A percentile compares a stretch with the other conserved stretches of the same genome.
These are phyloP conservation scores for Stylosanthes scabra DNA, from an alignment of 331 rosid genomes.

Conservation along the genomic window DNA sequence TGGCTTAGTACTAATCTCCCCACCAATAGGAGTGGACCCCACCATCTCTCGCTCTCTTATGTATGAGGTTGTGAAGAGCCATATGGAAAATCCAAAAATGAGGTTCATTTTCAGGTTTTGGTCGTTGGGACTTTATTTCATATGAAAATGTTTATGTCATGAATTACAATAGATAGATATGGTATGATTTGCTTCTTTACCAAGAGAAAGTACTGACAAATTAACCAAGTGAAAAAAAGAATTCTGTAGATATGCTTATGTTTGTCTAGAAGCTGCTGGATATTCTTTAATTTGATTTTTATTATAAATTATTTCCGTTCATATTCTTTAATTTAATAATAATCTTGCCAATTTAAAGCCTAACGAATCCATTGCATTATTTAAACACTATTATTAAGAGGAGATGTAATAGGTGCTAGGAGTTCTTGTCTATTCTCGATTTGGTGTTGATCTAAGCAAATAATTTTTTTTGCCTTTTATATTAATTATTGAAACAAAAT, in stretches of 20 bases:
- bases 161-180: neutral
- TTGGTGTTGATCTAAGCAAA: too few relatives aligned
- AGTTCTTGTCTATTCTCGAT: too few relatives aligned
- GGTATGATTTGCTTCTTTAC: slow-evolving; percentile 23
- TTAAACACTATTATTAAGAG: neutral
- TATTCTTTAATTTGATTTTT: slow-evolving; percentile 5
- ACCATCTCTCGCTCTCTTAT: neutral
- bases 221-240: slow-evolving; percentile 11
- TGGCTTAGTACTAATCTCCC: slow-evolving; percentile 18
- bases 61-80: slow-evolving; percentile 20
- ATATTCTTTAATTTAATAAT: too few relatives aligned
- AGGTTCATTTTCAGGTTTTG: slow-evolving; percentile 30
- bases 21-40: slow-evolving; percentile 37
- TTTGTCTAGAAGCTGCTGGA: neutral
- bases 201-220: slow-evolving; percentile 24
- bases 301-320: slow-evolving; percentile 2
- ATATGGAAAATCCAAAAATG: slow-evolving; percentile 33
- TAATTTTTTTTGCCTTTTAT: too few relatives aligned
- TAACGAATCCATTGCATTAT: slow-evolving; percentile 31
- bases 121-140: slow-evolving; percentile 31
- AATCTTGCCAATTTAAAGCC: too few relatives aligned
- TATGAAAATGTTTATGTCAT: slow-evolving; percentile 19
- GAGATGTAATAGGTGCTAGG: too few relatives aligned
- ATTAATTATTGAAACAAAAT: too few relatives aligned
- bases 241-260: neutral